Percentiles rank a stretch among this genome's conserved stretches.
Evolutionary conservation across 1,284 basidiomycete genomes (phyloP).

Genomic region (Papiliotrema flavescens): DNA sequence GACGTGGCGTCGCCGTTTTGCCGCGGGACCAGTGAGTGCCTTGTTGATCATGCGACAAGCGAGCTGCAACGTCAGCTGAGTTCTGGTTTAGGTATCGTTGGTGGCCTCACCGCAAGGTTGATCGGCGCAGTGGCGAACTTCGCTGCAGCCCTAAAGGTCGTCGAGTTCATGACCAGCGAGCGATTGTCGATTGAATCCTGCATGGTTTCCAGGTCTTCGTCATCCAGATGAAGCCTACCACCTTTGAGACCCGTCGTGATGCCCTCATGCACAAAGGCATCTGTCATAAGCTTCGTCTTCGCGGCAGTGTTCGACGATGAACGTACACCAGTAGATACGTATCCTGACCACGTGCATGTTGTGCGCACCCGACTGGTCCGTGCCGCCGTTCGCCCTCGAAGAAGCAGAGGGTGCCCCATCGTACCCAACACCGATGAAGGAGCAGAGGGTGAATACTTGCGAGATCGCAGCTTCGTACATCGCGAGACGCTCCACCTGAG

Average conservation of each 20-base stretch:
- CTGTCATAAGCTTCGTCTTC: constrained; percentile 9
- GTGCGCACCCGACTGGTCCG: constrained; percentile 51
- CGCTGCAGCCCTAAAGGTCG: constrained; percentile 41
- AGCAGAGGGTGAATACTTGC: constrained; percentile 69
- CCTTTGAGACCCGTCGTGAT: constrained; percentile 73
- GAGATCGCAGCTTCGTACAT: constrained; percentile 63
- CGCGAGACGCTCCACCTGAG: constrained; percentile 56
- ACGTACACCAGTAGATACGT: constrained; percentile 70
- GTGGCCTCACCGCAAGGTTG: constrained; percentile 53
- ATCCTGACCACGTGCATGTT: constrained; percentile 56
- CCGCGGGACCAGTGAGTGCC: constrained; percentile 68
- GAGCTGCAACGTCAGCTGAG: constrained; percentile 31
- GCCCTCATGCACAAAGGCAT: constrained; percentile 70
- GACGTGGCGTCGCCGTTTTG: constrained; percentile 59
- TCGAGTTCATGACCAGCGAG: constrained; percentile 40
- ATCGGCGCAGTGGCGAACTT: constrained; percentile 62
- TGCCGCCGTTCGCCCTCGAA: constrained; percentile 26
- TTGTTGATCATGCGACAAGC: constrained; percentile 71
- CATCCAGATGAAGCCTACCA: constrained; percentile 62
- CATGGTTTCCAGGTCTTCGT: constrained; percentile 67
- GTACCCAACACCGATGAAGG: constrained; percentile 53
- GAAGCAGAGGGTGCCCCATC: constrained; percentile 52
- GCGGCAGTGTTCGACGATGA: too few species aligned
- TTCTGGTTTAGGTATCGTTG: background rate
- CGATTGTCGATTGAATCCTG: constrained; percentile 59